These are phyloP conservation scores for Stereum hirsutum DNA, from an alignment of 1,284 basidiomycete genomes.

Conservation along the genomic window DNA sequence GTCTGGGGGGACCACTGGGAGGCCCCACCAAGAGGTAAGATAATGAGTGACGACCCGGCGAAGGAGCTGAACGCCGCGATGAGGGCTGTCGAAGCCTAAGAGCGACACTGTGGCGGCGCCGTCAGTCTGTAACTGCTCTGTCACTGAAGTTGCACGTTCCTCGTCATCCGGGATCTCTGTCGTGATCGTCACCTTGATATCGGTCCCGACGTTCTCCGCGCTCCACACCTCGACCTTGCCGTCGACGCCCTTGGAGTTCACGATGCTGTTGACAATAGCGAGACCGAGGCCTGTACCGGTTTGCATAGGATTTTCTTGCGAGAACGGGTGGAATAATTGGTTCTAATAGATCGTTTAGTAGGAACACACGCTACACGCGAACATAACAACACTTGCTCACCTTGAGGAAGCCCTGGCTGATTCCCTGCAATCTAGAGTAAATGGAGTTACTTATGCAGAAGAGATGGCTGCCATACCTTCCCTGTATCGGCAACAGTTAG, in stretches of 20 bases:
- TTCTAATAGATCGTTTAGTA: slow-evolving; percentile 39
- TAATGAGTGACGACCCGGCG: slow-evolving; percentile 58
- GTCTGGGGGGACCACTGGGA: slow-evolving; percentile 40
- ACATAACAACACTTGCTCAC: slow-evolving; percentile 23
- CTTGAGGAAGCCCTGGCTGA: slow-evolving; percentile 82
- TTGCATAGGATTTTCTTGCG: slow-evolving; percentile 87
- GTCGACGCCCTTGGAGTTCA: slow-evolving; percentile 77
- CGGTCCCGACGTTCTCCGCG: slow-evolving; percentile 86
- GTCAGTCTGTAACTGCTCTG: slow-evolving; percentile 39
- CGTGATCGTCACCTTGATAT: slow-evolving; percentile 83
- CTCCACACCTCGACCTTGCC: slow-evolving; percentile 88
- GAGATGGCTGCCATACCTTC: slow-evolving; percentile 40
- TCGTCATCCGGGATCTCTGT: slow-evolving; percentile 54
- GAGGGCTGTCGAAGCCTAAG: slow-evolving; percentile 61
- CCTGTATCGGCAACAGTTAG: slow-evolving; percentile 87
- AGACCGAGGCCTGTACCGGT: slow-evolving; percentile 94
- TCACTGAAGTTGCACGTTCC: slow-evolving; percentile 24
- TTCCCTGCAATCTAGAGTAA: slow-evolving; percentile 42
- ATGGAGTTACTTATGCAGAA: neutral
- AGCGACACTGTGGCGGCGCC: slow-evolving; percentile 50
- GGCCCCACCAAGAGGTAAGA: slow-evolving; percentile 72
- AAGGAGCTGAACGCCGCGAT: slow-evolving; percentile 65
- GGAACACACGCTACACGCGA: neutral
- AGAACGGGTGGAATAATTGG: slow-evolving; percentile 95
- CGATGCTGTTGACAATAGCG: slow-evolving; percentile 92